Evolutionary conservation across 306 rosid species (phyloP).

Genomic region (Citrullus amarus): DNA sequence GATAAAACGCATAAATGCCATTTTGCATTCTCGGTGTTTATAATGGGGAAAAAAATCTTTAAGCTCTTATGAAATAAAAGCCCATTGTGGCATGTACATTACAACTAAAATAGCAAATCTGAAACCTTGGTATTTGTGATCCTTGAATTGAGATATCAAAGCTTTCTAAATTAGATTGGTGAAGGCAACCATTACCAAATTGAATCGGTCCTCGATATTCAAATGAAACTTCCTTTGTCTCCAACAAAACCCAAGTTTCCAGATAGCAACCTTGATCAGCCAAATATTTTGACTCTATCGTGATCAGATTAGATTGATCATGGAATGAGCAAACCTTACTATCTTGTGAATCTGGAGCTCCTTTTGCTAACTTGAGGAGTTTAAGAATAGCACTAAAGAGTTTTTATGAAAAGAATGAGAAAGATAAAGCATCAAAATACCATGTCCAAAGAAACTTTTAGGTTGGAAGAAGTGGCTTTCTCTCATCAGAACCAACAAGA

Average conservation of each 20-base stretch:
- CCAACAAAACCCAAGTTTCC: not conserved
- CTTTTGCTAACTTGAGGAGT: not conserved
- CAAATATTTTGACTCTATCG: not conserved
- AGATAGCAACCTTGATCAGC: not conserved
- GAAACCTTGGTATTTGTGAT: not conserved
- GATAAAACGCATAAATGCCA: not conserved
- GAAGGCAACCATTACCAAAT: not conserved
- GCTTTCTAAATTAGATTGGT: not conserved
- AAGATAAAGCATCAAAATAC: not conserved
- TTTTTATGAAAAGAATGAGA: not conserved
- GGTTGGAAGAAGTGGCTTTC: constrained; percentile 86
- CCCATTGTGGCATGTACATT: not conserved
- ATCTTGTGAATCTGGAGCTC: not conserved
- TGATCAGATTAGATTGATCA: not conserved
- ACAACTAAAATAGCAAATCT: not conserved
- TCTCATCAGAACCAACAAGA: constrained; percentile 62
- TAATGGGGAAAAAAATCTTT: not conserved
- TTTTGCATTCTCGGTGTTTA: not conserved
- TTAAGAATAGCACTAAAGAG: not conserved
- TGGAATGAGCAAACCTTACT: not conserved
- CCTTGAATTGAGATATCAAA: not conserved
- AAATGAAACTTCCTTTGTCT: not conserved
- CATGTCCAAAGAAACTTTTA: constrained; percentile 23
- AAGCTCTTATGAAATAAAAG: not conserved
- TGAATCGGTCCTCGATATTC: not conserved